Evolutionary conservation across 2,329 filamentous ascomycete species (phyloP), one percentile per base, ranked within the genome.

Genomic region (Aspergillus ochraceoroseus): DNA sequence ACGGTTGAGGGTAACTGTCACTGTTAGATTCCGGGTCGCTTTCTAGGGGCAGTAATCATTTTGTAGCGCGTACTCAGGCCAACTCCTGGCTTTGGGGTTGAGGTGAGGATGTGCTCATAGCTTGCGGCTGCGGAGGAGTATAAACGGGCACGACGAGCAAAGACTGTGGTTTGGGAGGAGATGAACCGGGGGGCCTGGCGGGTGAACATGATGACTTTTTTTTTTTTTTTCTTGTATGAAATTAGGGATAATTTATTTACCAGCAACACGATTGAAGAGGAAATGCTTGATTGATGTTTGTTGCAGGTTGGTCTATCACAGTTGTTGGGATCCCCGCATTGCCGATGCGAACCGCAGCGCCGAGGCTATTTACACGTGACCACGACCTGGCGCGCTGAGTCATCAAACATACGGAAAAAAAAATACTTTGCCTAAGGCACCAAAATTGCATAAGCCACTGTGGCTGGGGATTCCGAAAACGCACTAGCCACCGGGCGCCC

Each of bases 41-140:
- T n/a, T n/a, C n/a, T n/a, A n/a, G n/a, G n/a, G n/a, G n/a, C n/a
- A n/a, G n/a, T n/a, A n/a, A n/a, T n/a, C n/a, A n/a, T n/a, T n/a
- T n/a, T n/a, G n/a, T n/a, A n/a, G n/a, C n/a, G n/a, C n/a, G n/a
- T 75, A 95, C 90, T 85, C 70, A 95, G 77, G 2, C 86, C 87
- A 43, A 98, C 89, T 35, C 89, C 88, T n/a, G 86, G 83, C 65
- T 83, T 85, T 7, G 90, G 90, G 52, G 79, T 80, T 12, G 86
- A 87, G 35, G 87, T 81, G 53, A 92, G 73, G 54, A 96, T 82
- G 67, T 83, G 83, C 61, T 95, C 85, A 67, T 94, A 95, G 38
- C 65, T 66, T 43, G 66, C 56, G 31, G 59, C 59, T 41, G 62
- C 63, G 49, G 68, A 68, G 43, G 69, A 72, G 49, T 64, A 68